Percentiles rank a stretch among this genome's conserved stretches.
Conservation (phyloP, 176 grass and related monocot species). For the Eragrostis curvula region DNA sequence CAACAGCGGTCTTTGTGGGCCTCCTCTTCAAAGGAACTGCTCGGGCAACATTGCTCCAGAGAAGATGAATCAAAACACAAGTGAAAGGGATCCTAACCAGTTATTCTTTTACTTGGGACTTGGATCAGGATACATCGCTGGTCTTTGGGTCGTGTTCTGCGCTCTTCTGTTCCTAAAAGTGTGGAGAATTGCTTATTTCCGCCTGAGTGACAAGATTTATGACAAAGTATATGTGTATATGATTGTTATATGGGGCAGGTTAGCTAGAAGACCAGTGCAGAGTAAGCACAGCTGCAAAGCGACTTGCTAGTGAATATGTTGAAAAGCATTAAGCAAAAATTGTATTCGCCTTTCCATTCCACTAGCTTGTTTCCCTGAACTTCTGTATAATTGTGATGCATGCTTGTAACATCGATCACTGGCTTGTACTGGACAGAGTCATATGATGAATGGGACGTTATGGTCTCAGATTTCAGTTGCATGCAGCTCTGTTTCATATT, state of each 20-base stretch:
- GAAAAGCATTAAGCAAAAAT: too few relatives aligned
- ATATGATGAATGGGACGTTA: too few relatives aligned
- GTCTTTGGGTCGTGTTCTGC: conserved; percentile 18
- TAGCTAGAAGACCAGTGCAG: neutral
- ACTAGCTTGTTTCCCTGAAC: too few relatives aligned
- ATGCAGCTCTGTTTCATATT: too few relatives aligned
- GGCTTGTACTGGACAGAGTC: too few relatives aligned
- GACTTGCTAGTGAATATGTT: too few relatives aligned
- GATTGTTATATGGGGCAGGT: neutral
- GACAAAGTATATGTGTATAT: conserved; percentile 14
- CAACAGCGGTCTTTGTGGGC: conserved; percentile 35
- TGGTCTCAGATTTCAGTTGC: too few relatives aligned
- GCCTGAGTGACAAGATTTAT: neutral
- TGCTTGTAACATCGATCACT: too few relatives aligned
- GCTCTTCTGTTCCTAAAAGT: conserved; percentile 2
- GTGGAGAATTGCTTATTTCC: conserved; percentile 39
- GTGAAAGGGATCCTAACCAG: neutral
- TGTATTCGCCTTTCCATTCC: too few relatives aligned
- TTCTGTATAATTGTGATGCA: too few relatives aligned
- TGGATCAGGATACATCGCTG: too few relatives aligned
- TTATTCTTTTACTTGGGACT: neutral
- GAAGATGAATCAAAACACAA: neutral
- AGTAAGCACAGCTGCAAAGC: neutral
- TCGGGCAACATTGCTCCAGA: neutral
- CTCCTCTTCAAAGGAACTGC: conserved; percentile 11